phyloP scores from a whole-genome alignment of 805 yeast genomes.

The Lachancea lanzarotensis region DNA sequence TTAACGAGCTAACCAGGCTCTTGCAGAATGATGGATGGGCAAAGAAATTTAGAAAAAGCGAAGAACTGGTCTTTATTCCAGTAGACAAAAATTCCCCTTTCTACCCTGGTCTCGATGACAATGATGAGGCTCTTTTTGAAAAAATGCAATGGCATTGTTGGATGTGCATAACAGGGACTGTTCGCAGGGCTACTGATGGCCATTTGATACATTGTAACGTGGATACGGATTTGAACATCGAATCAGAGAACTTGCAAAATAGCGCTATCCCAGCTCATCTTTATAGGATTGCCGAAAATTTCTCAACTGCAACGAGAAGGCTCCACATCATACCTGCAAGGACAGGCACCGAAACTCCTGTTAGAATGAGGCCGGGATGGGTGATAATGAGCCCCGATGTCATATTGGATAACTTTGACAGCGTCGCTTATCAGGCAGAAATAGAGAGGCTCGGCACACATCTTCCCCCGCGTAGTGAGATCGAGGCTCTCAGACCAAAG shows the following conservation, averaged over 20 bases:
- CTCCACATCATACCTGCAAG: constrained; percentile 77
- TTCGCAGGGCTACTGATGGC: constrained; percentile 74
- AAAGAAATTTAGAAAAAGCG: constrained; percentile 76
- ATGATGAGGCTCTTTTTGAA: constrained; percentile 47
- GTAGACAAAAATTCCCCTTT: constrained; percentile 57
- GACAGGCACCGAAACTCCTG: constrained; percentile 58
- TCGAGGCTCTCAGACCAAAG: constrained; percentile 77
- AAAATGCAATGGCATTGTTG: constrained; percentile 93
- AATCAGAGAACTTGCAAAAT: constrained; percentile 37
- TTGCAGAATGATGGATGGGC: constrained; percentile 51
- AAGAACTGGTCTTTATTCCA: constrained; percentile 79
- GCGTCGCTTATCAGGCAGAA: constrained; percentile 40
- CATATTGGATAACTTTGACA: constrained; percentile 60
- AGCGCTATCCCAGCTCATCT: constrained; percentile 66
- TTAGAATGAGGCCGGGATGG: constrained; percentile 80
- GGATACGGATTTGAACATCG: constrained; percentile 81
- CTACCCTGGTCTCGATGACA: constrained; percentile 51
- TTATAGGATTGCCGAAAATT: constrained; percentile 81
- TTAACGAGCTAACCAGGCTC: constrained; percentile 52
- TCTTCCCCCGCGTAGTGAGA: constrained; percentile 64
- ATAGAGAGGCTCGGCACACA: constrained; percentile 42
- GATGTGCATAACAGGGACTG: constrained; percentile 96
- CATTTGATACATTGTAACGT: constrained; percentile 87
- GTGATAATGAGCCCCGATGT: constrained; percentile 83
- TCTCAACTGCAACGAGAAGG: constrained; percentile 73